Evolutionary conservation across 2,329 filamentous ascomycete species (phyloP).

Genomic region (Dactylonectria macrodidyma): DNA sequence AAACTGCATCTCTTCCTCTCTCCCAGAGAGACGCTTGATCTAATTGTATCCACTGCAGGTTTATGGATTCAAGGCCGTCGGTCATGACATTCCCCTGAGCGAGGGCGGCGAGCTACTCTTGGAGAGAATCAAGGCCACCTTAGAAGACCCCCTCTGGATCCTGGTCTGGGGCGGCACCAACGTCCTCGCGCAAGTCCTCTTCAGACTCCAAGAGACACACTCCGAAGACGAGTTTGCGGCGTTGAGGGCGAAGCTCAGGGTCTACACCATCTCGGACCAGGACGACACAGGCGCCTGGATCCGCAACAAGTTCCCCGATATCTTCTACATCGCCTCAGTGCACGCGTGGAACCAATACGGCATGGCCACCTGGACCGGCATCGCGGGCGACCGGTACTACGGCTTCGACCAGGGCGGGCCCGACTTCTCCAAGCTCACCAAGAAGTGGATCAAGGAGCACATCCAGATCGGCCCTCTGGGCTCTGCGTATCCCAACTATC

Average conservation of each 20-base stretch:
- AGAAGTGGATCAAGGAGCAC: conserved; percentile 66
- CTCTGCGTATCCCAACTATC: conserved; percentile 60
- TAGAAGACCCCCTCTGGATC: conserved; percentile 63
- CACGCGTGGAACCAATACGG: conserved; percentile 71
- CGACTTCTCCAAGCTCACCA: conserved; percentile 62
- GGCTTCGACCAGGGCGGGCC: conserved; percentile 51
- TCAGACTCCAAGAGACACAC: conserved; percentile 50
- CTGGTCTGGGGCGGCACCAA: conserved; percentile 69
- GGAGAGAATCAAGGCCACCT: conserved; percentile 42
- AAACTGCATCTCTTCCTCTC: neutral
- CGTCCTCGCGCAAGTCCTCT: conserved; percentile 64
- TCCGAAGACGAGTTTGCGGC: conserved; percentile 50
- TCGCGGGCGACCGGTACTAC: conserved; percentile 58
- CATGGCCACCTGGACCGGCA: conserved; percentile 69
- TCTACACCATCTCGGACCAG: conserved; percentile 73
- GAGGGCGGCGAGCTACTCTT: conserved; percentile 61
- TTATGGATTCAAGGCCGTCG: conserved; percentile 53
- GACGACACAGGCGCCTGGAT: conserved; percentile 72
- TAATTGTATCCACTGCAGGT: conserved; percentile 36
- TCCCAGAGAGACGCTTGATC: neutral
- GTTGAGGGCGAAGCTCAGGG: conserved; percentile 60
- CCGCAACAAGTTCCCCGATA: conserved; percentile 64
- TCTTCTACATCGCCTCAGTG: conserved; percentile 70
- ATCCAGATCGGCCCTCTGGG: conserved; percentile 66
- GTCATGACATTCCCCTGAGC: conserved; percentile 49